A percentile compares a stretch with the other conserved stretches of the same genome.
phyloP scores from a whole-genome alignment of 176 grass and related monocot species.

The Avena atlantica region DNA sequence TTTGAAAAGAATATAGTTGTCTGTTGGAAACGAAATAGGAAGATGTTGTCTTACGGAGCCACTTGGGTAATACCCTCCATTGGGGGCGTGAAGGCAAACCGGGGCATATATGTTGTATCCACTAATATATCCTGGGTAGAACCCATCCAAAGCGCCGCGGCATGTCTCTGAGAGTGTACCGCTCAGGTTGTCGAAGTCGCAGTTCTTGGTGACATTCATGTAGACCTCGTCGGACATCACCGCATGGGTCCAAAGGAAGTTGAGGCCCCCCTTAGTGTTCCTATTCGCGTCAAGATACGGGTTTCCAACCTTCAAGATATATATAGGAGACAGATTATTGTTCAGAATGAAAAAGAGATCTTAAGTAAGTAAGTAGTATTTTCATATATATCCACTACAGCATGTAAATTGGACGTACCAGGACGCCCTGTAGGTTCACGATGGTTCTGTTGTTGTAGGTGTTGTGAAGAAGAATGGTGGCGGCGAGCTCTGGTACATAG shows the following conservation, averaged over 20 bases:
- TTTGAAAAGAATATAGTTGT: too few relatives aligned
- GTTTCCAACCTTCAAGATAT: slow-evolving; percentile 48
- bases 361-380: too few relatives aligned
- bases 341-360: not conserved
- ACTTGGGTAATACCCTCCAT: slow-evolving; percentile 41
- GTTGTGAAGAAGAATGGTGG: slow-evolving; percentile 51
- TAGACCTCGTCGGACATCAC: slow-evolving; percentile 50
- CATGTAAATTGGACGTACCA: slow-evolving; percentile 1
- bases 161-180: slow-evolving; percentile 3
- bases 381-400: not conserved
- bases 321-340: not conserved
- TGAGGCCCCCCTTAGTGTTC: slow-evolving; percentile 5
- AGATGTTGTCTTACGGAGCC: slow-evolving; percentile 34
- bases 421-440: slow-evolving; percentile 55
- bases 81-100: slow-evolving; percentile 5
- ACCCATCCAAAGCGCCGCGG: not conserved
- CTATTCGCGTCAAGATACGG: slow-evolving; percentile 24
- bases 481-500: slow-evolving; percentile 49
- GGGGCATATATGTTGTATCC: slow-evolving; percentile 51
- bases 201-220: slow-evolving; percentile 40
- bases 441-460: slow-evolving; percentile 39
- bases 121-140: slow-evolving; percentile 14
- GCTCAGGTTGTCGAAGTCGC: slow-evolving; percentile 25
- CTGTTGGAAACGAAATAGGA: too few relatives aligned
- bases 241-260: slow-evolving; percentile 42